These are phyloP conservation scores for Diplodia sapinea DNA, from an alignment of 2,329 filamentous ascomycete species.

Conservation along the genomic window DNA sequence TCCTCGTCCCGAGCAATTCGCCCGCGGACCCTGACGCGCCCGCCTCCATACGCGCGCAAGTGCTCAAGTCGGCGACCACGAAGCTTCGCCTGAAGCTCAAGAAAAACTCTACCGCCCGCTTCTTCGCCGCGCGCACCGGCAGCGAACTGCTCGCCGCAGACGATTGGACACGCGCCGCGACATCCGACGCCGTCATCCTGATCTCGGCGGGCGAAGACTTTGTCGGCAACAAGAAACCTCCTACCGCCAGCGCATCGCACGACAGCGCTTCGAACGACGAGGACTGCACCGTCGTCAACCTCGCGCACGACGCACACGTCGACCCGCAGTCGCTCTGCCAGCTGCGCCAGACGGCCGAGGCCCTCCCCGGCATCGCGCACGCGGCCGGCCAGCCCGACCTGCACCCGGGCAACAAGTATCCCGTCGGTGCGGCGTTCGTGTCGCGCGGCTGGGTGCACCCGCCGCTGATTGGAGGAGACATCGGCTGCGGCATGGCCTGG, in stretches of 20 bases:
- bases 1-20: slow-evolving; percentile 38
- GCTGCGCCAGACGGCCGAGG: slow-evolving; percentile 41
- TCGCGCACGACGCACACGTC: slow-evolving; percentile 40
- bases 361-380: slow-evolving; percentile 45
- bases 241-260: not conserved
- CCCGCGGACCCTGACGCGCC: slow-evolving; percentile 34
- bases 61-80: slow-evolving; percentile 41
- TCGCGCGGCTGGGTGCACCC: slow-evolving; percentile 47
- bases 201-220: slow-evolving; percentile 42
- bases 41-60: slow-evolving; percentile 37
- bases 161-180: slow-evolving; percentile 39
- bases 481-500: slow-evolving; percentile 51
- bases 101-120: slow-evolving; percentile 33
- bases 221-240: slow-evolving; percentile 40
- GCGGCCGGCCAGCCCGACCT: slow-evolving; percentile 47
- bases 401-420: slow-evolving; percentile 47
- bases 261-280: slow-evolving; percentile 27
- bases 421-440: slow-evolving; percentile 47
- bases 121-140: slow-evolving; percentile 40
- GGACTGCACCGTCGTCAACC: slow-evolving; percentile 36
- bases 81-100: slow-evolving; percentile 43
- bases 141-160: slow-evolving; percentile 39
- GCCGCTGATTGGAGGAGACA: slow-evolving; percentile 48
- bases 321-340: slow-evolving; percentile 43
- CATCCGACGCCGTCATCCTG: slow-evolving; percentile 41